phyloP scores from a whole-genome alignment of 2,329 filamentous ascomycete genomes.

The Fusarium gaditjirri region DNA sequence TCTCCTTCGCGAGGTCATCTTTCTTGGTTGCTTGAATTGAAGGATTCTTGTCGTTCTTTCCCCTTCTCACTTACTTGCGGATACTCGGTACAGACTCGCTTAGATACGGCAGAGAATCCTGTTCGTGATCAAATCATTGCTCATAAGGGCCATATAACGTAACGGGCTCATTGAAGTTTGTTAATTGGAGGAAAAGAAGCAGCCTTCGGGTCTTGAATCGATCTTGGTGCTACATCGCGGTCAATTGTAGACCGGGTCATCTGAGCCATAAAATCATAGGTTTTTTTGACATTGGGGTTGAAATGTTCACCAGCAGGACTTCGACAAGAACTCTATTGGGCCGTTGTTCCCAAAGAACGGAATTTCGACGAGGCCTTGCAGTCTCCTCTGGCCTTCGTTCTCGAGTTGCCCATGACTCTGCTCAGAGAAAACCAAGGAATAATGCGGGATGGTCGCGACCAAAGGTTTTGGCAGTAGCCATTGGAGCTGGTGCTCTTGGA shows the following conservation, averaged over 20 bases:
- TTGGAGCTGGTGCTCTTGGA: conserved; percentile 53
- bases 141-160: not conserved
- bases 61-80: conserved; percentile 6
- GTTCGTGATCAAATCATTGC: not conserved
- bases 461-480: conserved; percentile 53
- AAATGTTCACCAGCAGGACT: conserved; percentile 33
- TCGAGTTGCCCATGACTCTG: conserved; percentile 9
- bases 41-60: conserved; percentile 13
- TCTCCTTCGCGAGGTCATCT: not conserved
- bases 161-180: not conserved
- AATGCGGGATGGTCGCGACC: conserved; percentile 44
- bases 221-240: conserved; percentile 17
- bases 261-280: not conserved
- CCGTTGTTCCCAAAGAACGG: conserved; percentile 22
- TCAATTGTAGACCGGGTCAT: conserved; percentile 6
- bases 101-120: conserved; percentile 23
- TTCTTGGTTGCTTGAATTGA: conserved; percentile 4
- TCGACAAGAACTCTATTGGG: conserved; percentile 31
- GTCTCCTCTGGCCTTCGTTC: conserved; percentile 13
- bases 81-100: conserved; percentile 24
- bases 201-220: conserved; percentile 16
- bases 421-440: conserved; percentile 6
- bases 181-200: not conserved
- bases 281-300: not conserved
- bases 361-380: conserved; percentile 25